A percentile compares a stretch with the other conserved stretches of the same genome.
phyloP scores from a whole-genome alignment of 164 flowering plant species.

The Hamamelis virginiana region DNA sequence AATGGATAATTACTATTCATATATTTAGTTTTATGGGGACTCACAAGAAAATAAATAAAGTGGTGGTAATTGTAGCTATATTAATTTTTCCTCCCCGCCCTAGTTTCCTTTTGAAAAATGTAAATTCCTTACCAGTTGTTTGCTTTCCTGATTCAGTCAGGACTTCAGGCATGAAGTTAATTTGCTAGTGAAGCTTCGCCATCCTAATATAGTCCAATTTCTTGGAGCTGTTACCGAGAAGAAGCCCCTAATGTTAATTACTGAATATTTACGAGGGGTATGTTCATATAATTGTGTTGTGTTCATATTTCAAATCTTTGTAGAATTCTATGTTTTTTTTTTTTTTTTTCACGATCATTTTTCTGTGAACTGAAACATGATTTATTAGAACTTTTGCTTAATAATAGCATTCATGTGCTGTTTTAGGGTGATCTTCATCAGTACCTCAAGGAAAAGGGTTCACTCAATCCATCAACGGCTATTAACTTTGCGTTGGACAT shows the following conservation, averaged over 20 bases:
- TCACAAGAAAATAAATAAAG: too few species aligned
- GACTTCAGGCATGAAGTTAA: slow-evolving; percentile 98
- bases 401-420: slow-evolving; percentile 9
- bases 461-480: slow-evolving; percentile 81
- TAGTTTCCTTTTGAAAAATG: background rate
- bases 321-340: background rate
- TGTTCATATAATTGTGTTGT: slow-evolving; percentile 9
- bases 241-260: slow-evolving; percentile 96
- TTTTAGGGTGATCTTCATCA: slow-evolving; percentile 97
- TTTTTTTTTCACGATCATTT: too few species aligned
- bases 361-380: background rate
- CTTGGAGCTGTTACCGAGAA: slow-evolving; percentile 98
- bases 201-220: slow-evolving; percentile 96
- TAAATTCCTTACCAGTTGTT: slow-evolving; percentile 10
- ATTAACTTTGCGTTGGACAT: slow-evolving; percentile 92
- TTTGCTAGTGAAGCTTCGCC: slow-evolving; percentile 98
- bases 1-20: background rate
- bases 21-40: too few species aligned
- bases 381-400: slow-evolving; percentile 1
- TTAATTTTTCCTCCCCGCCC: background rate
- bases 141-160: slow-evolving; percentile 60
- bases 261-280: slow-evolving; percentile 97
- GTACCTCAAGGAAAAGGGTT: slow-evolving; percentile 87
- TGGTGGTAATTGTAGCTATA: background rate
- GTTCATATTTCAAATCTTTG: background rate